Conservation (phyloP, 345 rosid species). For the Streptanthus diversifolius region DNA sequence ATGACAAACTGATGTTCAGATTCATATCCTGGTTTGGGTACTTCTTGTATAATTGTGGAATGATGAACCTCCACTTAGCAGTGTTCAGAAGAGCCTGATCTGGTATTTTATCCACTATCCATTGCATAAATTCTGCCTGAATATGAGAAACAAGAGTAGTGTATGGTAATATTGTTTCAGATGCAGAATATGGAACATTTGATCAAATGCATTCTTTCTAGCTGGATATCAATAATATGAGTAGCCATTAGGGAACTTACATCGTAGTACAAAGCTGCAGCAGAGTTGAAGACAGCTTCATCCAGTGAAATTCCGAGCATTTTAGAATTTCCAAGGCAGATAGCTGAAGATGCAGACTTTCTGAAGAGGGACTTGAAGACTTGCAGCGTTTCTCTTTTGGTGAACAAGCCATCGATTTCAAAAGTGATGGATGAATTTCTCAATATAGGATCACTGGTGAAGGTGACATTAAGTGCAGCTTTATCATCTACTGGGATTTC, state of each 20-base stretch:
- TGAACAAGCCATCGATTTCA: conserved; percentile 80
- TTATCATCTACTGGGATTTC: conserved; percentile 83
- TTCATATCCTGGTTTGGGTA: conserved; percentile 88
- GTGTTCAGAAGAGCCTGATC: conserved; percentile 87
- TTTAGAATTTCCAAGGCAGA: conserved; percentile 59
- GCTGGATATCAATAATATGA: background rate
- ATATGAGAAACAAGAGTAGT: conserved; percentile 16
- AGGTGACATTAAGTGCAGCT: conserved; percentile 85
- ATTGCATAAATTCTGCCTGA: conserved; percentile 89
- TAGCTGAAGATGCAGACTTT: conserved; percentile 43
- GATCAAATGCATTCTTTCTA: background rate
- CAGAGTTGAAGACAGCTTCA: conserved; percentile 87
- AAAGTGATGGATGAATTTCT: conserved; percentile 74
- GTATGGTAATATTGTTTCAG: background rate
- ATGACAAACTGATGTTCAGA: conserved; percentile 71
- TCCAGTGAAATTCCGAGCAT: conserved; percentile 91
- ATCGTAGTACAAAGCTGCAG: conserved; percentile 77
- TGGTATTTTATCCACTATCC: conserved; percentile 86
- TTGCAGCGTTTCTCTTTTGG: conserved; percentile 34
- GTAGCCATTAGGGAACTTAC: conserved; percentile 45
- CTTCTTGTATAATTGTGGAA: conserved; percentile 87
- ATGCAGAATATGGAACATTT: background rate
- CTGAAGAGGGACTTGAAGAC: conserved; percentile 15
- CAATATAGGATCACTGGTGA: conserved; percentile 60
- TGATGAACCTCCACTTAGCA: conserved; percentile 82